Evolutionary conservation across 2,329 filamentous ascomycete genomes (phyloP).

Genomic region (Amesomyces nigricolor): DNA sequence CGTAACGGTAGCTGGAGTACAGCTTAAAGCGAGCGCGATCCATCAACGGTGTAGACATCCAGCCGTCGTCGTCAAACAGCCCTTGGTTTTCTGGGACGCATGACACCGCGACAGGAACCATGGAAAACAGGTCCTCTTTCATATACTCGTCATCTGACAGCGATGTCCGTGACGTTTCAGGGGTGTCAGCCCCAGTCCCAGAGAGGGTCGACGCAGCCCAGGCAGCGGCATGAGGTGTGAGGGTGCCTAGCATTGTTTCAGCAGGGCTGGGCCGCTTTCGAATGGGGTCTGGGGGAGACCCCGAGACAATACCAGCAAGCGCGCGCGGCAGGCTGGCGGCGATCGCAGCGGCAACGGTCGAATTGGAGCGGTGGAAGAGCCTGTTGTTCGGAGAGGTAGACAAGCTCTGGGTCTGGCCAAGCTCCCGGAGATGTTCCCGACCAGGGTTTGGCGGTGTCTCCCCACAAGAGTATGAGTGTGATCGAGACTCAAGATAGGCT

Average conservation of each 20-base stretch:
- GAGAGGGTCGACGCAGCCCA: conserved; percentile 45
- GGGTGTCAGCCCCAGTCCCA: conserved; percentile 39
- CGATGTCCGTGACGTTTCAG: conserved; percentile 45
- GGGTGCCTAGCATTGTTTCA: conserved; percentile 52
- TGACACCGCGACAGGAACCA: conserved; percentile 47
- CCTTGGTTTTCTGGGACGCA: conserved; percentile 56
- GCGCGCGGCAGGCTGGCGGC: conserved; percentile 49
- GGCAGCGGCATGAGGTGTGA: conserved; percentile 48
- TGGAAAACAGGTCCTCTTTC: conserved; percentile 41
- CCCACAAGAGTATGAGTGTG: conserved; percentile 55
- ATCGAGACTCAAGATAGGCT: conserved; percentile 49
- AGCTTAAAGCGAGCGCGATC: conserved; percentile 44
- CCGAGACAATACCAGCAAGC: conserved; percentile 36
- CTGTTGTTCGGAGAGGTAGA: conserved; percentile 56
- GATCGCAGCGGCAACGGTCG: conserved; percentile 51
- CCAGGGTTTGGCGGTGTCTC: conserved; percentile 54
- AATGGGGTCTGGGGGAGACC: conserved; percentile 36
- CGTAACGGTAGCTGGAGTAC: conserved; percentile 57
- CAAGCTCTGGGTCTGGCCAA: conserved; percentile 46
- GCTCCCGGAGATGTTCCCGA: conserved; percentile 39
- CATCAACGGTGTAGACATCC: conserved; percentile 54
- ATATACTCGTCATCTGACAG: conserved; percentile 49
- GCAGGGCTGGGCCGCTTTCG: conserved; percentile 56
- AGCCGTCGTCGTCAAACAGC: conserved; percentile 64
- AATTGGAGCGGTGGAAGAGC: conserved; percentile 48